Base-by-base conservation (phyloP, 352 stramenopile genomes). In the Phytophthora palmivora region DNA sequence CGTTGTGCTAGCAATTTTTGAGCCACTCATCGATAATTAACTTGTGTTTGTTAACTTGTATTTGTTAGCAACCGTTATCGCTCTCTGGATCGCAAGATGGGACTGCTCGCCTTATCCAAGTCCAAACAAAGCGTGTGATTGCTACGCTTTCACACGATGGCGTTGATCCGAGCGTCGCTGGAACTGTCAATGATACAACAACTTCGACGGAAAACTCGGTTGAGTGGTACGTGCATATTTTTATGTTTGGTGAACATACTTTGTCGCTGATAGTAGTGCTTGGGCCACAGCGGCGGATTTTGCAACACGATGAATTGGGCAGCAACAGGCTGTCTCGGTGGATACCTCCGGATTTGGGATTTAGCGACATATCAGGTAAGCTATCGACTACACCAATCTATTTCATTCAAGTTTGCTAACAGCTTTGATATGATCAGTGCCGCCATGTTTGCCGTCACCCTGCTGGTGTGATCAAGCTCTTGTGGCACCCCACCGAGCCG, bases 301-400 rank as follows among this genome's bases (percentile, higher is more conserved):
- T 98, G 81, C 61, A 88, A 84, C 52, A 94, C 91, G 38, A 92
- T 96, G 78, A 96, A 97, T 63, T 99, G 96, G 96, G 92, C 84
- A 34, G 96, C 96, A 16, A 99, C 96, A 1, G 97, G 91, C 22
- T 97, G 95, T 30, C 90, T 98, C 3, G 96, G 98, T 56, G 96
- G 96, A 51, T 87, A 81, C 24, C 61, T 99, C 44, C 97, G 98
- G 60, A 98, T 99, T 63, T 99, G 96, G 96, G 96, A 99, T 74
- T 83, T 98, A 38, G 80, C 82, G 8, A 91, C 84, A 1, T 83
- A 93, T 61, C 80, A 92, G 54, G 86, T 92, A 76, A 53, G 36
- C 16, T 33, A 15, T 6, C 24, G 24, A 28, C 24, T 16, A 6
- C 24, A 28, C 24, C 24, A 28, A 28, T 6, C 24, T 28, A 6